phyloP scores from a whole-genome alignment of 257 asterid species.

The Fraxinus americana region DNA sequence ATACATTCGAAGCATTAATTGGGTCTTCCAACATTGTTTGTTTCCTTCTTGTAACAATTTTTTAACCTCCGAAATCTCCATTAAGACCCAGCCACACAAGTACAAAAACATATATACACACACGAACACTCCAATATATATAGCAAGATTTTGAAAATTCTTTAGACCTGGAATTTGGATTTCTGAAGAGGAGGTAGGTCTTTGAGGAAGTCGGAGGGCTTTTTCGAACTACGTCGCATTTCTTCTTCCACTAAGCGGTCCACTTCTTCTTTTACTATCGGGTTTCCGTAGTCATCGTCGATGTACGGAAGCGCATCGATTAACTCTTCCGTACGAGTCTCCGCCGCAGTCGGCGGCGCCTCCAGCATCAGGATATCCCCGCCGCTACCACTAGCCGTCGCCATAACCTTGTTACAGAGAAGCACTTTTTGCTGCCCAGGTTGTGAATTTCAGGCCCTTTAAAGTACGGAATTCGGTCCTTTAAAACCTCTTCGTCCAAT shows the following conservation, averaged over 20 bases:
- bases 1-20: not conserved
- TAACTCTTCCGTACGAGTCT: constrained; percentile 52
- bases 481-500: no score
- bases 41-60: not conserved
- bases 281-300: constrained; percentile 89
- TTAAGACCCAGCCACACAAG: not conserved
- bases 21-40: not conserved
- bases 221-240: constrained; percentile 86
- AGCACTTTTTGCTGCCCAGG: not conserved
- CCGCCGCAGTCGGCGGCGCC: constrained; percentile 66
- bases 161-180: constrained; percentile 59
- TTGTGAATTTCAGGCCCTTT: not conserved
- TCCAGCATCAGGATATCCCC: constrained; percentile 81
- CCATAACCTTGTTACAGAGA: constrained; percentile 16
- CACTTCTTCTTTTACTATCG: constrained; percentile 74
- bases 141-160: not conserved
- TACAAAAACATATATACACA: not conserved
- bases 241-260: constrained; percentile 92
- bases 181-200: constrained; percentile 81
- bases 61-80: not conserved
- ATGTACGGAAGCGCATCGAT: constrained; percentile 96
- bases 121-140: not conserved
- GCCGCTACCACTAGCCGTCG: constrained; percentile 37
- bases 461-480: not conserved
- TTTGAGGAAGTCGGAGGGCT: constrained; percentile 93